Percentiles rank a stretch among this genome's conserved stretches.
Conservation (phyloP, 352 stramenopile species). For the Phytopythium oedochilum region DNA sequence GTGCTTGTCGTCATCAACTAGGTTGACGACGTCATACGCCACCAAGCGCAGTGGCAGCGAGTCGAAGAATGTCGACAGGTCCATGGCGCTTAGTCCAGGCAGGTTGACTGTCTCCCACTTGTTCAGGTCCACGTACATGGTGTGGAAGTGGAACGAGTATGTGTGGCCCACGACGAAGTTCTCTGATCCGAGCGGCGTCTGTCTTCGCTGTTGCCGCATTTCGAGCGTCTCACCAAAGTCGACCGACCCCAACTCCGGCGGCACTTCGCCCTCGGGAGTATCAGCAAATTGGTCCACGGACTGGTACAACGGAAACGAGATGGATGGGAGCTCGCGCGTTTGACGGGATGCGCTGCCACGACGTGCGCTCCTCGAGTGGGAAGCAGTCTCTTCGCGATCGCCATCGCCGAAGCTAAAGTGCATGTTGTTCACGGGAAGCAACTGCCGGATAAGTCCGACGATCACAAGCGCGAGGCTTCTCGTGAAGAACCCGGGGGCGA, state of each 20-base stretch:
- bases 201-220: slow-evolving; percentile 26
- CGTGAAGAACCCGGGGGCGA: slow-evolving; percentile 71
- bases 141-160: slow-evolving; percentile 89
- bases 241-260: slow-evolving; percentile 40
- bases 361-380: slow-evolving; percentile 1
- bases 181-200: slow-evolving; percentile 49
- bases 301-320: slow-evolving; percentile 77
- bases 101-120: slow-evolving; percentile 81
- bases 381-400: slow-evolving; percentile 5
- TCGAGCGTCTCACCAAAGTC: slow-evolving; percentile 68
- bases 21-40: slow-evolving; percentile 50
- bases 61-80: slow-evolving; percentile 77
- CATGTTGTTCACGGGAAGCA: slow-evolving; percentile 42
- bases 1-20: slow-evolving; percentile 25
- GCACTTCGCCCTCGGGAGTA: slow-evolving; percentile 43
- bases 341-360: background rate
- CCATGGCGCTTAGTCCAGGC: slow-evolving; percentile 66
- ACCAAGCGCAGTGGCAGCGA: slow-evolving; percentile 64
- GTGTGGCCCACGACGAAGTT: slow-evolving; percentile 52
- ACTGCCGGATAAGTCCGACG: slow-evolving; percentile 64
- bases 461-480: slow-evolving; percentile 74
- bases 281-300: slow-evolving; percentile 78
- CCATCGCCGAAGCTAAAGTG: slow-evolving; percentile 69
- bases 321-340: slow-evolving; percentile 36
- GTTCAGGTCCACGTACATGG: slow-evolving; percentile 82